Conservation (phyloP, 352 stramenopile genomes). For the Detonula confervacea region DNA sequence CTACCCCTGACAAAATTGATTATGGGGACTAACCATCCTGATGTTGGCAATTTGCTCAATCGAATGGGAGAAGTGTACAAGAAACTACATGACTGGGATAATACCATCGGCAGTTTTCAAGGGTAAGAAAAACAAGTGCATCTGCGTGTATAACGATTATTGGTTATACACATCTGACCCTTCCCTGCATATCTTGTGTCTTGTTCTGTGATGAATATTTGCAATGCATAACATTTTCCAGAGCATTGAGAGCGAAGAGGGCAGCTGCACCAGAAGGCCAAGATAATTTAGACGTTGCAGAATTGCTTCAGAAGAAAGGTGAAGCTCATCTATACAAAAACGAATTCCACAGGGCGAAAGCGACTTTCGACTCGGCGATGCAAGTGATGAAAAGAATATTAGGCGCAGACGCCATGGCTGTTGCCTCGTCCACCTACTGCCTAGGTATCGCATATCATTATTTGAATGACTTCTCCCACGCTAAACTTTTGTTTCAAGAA, state of each 20-base stretch:
- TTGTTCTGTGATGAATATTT: neutral
- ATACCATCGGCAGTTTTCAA: conserved; percentile 68
- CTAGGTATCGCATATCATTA: conserved; percentile 60
- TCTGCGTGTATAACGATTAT: too few species aligned
- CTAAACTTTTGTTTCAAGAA: conserved; percentile 62
- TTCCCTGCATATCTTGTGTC: neutral
- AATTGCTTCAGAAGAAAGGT: conserved; percentile 64
- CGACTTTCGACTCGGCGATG: conserved; percentile 56
- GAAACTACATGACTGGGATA: conserved; percentile 67
- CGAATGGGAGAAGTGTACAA: conserved; percentile 66
- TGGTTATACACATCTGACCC: neutral
- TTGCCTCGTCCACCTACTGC: conserved; percentile 50
- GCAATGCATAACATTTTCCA: conserved; percentile 19
- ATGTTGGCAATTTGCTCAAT: conserved; percentile 50
- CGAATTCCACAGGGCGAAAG: conserved; percentile 58
- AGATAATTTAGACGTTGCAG: conserved; percentile 51
- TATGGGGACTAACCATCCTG: conserved; percentile 41
- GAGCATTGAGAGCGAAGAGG: conserved; percentile 52
- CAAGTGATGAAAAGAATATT: conserved; percentile 49
- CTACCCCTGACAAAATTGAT: conserved; percentile 65
- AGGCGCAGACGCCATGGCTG: conserved; percentile 28
- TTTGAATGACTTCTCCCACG: conserved; percentile 54
- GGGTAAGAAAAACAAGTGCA: conserved; percentile 49
- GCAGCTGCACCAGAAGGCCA: conserved; percentile 21
- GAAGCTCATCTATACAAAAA: conserved; percentile 61